These are phyloP conservation scores for Nigrospora osmanthi DNA, from an alignment of 2,329 filamentous ascomycete species.

Conservation along the genomic window DNA sequence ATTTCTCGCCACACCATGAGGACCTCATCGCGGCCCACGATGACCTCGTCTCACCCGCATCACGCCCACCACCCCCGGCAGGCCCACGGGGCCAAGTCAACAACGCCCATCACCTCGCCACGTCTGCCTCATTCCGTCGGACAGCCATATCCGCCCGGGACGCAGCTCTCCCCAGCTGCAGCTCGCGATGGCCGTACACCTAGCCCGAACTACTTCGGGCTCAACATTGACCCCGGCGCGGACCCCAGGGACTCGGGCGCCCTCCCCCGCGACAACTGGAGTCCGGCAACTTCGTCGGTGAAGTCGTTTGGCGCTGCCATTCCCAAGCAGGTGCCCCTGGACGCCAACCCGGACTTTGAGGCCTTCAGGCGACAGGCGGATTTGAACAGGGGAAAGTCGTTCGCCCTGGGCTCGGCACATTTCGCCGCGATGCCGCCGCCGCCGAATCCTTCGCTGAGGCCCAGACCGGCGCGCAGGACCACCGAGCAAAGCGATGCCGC, in stretches of 20 bases:
- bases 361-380: slow-evolving; percentile 71
- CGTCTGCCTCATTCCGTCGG: slow-evolving; percentile 45
- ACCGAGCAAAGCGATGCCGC: slow-evolving; percentile 36
- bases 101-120: slow-evolving; percentile 46
- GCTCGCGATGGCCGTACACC: slow-evolving; percentile 35
- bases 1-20: slow-evolving; percentile 24
- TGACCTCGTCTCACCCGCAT: slow-evolving; percentile 18
- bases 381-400: slow-evolving; percentile 43
- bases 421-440: slow-evolving; percentile 27
- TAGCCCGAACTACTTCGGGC: slow-evolving; percentile 84
- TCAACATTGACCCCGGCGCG: slow-evolving; percentile 53
- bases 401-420: slow-evolving; percentile 38
- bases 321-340: slow-evolving; percentile 61
- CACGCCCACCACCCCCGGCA: slow-evolving; percentile 18
- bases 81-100: slow-evolving; percentile 27
- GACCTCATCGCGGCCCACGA: slow-evolving; percentile 18
- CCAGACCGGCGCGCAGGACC: slow-evolving; percentile 36
- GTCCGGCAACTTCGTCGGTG: slow-evolving; percentile 61
- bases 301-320: slow-evolving; percentile 61
- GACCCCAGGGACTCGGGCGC: slow-evolving; percentile 57
- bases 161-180: slow-evolving; percentile 34
- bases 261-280: slow-evolving; percentile 66
- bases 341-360: slow-evolving; percentile 76
- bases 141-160: slow-evolving; percentile 40
- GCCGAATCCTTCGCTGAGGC: slow-evolving; percentile 23